Evolutionary conservation across 768 basidiomycete genomes (phyloP), one percentile per base, ranked within the genome.

Genomic region (Collybiopsis confluens): DNA sequence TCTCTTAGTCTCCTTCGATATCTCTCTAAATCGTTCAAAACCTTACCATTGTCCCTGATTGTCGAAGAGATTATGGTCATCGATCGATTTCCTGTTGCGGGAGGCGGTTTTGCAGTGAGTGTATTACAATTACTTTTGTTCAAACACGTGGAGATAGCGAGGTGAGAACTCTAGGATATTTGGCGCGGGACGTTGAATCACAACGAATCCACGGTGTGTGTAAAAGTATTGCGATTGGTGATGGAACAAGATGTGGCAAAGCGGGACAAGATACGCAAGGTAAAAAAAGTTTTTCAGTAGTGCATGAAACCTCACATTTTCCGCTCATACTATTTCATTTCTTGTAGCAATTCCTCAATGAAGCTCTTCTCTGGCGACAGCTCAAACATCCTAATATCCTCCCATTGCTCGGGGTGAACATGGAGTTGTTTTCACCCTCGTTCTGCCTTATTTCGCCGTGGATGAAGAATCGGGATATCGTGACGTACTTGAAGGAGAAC

Each of bases 91-190:
- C 61, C 64, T 2, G 44, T 56, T 4, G 56, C 60, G 8, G 56
- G 56, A 27, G 70, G 70, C 33, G 65, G 64, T 1, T 73, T 66
- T 54, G 70, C 70, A 35, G 60, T 65, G 43, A 4, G 61, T 7
- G 13, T 33, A 33, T n/a, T n/a, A n/a, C n/a, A n/a, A n/a, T n/a
- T n/a, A n/a, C n/a, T n/a, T n/a, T n/a, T n/a, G n/a, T n/a, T n/a
- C n/a, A n/a, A 38, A 38, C 16, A 24, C 5, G 5, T 18, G 7
- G 15, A 21, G 8, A 15, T n/a, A 6, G 6, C 23, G 15, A 38
- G n/a, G n/a, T n/a, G n/a, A n/a, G n/a, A n/a, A n/a, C n/a, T n/a
- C 13, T 13, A 54, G 52, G 43, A 54, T 45, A 45, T 54, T 7
- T 54, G 35, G 30, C 30, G 30, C 30, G 30, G 30, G 30, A 33